Evolutionary conservation across 129 eudicot species (phyloP).

Genomic region (Pseudognaphalium luteoalbum): DNA sequence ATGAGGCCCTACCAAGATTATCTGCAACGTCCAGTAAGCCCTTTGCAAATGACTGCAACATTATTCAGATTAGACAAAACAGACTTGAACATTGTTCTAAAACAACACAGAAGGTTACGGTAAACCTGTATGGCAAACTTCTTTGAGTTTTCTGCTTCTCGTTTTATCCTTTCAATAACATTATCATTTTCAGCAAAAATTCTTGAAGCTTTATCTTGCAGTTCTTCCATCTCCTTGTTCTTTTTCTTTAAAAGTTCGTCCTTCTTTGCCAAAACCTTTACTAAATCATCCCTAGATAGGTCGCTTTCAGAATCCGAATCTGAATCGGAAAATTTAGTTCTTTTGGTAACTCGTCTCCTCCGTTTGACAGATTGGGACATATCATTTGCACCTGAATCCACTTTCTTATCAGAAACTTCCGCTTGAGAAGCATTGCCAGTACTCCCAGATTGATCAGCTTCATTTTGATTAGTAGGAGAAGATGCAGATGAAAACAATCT

Average conservation of each 20-base stretch:
- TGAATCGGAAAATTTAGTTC: constrained; percentile 47
- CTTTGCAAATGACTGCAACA: constrained; percentile 76
- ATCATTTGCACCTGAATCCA: constrained; percentile 41
- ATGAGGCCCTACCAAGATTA: constrained; percentile 71
- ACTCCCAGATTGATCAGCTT: not conserved
- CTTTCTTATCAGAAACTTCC: constrained; percentile 10
- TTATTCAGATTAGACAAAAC: constrained; percentile 6
- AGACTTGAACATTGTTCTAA: constrained; percentile 1
- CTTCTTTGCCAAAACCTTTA: constrained; percentile 65
- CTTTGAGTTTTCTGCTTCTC: constrained; percentile 77
- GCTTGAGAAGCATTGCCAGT: not conserved
- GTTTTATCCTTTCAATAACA: constrained; percentile 66
- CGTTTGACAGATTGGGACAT: constrained; percentile 29
- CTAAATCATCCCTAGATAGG: constrained; percentile 62
- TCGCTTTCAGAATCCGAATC: constrained; percentile 50
- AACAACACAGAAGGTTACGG: not conserved
- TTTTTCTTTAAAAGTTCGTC: constrained; percentile 48
- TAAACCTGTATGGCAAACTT: constrained; percentile 86
- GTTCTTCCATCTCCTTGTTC: constrained; percentile 46
- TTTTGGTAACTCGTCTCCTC: constrained; percentile 37
- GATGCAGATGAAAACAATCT: constrained; percentile 52
- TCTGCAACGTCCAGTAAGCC: constrained; percentile 81
- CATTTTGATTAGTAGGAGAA: constrained; percentile 45
- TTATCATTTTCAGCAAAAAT: constrained; percentile 71
- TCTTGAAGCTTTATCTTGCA: constrained; percentile 68